Percentiles rank a stretch among this genome's conserved stretches.
Evolutionary conservation across 345 rosid genomes (phyloP).

Genomic region (Carallia brachiata): DNA sequence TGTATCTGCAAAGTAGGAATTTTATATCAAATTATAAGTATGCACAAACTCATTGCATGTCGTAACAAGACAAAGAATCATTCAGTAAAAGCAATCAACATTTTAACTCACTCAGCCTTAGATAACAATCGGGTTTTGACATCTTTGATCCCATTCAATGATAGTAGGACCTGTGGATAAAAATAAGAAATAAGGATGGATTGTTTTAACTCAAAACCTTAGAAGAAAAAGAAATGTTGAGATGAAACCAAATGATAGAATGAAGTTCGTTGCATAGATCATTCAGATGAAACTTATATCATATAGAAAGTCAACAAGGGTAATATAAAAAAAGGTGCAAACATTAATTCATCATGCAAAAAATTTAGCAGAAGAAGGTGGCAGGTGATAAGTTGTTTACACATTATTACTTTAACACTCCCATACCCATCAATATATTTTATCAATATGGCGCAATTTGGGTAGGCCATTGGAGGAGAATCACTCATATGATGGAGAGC

Average conservation of each 20-base stretch:
- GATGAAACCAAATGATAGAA: neutral
- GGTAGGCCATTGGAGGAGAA: too few species aligned
- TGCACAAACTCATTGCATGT: conserved; percentile 1
- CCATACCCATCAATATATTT: too few species aligned
- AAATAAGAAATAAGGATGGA: neutral
- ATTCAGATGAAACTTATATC: too few species aligned
- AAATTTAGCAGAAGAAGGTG: too few species aligned
- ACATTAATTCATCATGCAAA: too few species aligned
- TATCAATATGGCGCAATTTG: too few species aligned
- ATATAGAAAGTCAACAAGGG: too few species aligned
- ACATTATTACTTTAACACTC: too few species aligned
- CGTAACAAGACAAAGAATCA: neutral
- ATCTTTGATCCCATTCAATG: conserved; percentile 67
- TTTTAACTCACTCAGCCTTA: conserved; percentile 65
- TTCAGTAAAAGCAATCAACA: conserved; percentile 2
- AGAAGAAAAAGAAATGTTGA: neutral
- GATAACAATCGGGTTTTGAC: conserved; percentile 56
- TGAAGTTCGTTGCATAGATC: too few species aligned
- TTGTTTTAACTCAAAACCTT: neutral
- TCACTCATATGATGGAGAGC: too few species aligned
- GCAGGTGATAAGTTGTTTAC: too few species aligned
- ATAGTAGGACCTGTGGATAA: conserved; percentile 64
- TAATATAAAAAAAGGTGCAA: too few species aligned
- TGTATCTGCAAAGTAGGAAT: conserved; percentile 47
- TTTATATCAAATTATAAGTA: neutral